Percentiles rank a stretch among this genome's conserved stretches.
These are phyloP conservation scores for Trichoderma gracile DNA, from an alignment of 2,329 filamentous ascomycete species.

Conservation along the genomic window DNA sequence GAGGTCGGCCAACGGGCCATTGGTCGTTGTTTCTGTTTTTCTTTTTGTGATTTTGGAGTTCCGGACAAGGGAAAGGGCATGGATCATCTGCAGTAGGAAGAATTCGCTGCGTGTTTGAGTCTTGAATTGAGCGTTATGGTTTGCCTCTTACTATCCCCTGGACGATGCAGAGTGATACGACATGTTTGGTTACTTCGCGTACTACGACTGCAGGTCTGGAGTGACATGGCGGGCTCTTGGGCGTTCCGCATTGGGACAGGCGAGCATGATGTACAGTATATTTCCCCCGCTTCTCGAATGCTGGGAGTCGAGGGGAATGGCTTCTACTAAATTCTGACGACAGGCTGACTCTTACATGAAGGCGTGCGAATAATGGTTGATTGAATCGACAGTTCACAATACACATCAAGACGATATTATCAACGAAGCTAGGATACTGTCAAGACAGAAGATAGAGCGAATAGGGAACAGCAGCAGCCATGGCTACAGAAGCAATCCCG, in stretches of 20 bases:
- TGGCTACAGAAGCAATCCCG: conserved; percentile 19
- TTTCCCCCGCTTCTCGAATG: background rate
- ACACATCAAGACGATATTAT: no score
- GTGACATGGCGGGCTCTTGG: background rate
- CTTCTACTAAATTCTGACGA: background rate
- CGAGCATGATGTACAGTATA: background rate
- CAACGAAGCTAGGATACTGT: background rate
- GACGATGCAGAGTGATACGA: background rate
- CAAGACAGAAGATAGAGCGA: background rate
- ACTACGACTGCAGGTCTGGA: background rate
- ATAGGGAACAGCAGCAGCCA: background rate
- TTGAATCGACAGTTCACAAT: no score
- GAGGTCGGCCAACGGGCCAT: background rate
- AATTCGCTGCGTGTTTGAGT: background rate
- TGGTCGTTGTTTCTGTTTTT: background rate
- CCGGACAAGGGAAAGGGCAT: background rate
- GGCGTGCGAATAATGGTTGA: background rate
- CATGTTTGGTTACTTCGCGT: background rate
- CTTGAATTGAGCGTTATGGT: background rate
- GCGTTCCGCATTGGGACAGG: background rate
- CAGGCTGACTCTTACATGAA: background rate
- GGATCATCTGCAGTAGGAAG: background rate
- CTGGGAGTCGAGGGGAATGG: background rate
- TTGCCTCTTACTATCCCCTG: background rate
- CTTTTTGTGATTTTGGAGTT: background rate